Conservation (phyloP, 2,329 filamentous ascomycete species). For the Epichloe sibirici region DNA sequence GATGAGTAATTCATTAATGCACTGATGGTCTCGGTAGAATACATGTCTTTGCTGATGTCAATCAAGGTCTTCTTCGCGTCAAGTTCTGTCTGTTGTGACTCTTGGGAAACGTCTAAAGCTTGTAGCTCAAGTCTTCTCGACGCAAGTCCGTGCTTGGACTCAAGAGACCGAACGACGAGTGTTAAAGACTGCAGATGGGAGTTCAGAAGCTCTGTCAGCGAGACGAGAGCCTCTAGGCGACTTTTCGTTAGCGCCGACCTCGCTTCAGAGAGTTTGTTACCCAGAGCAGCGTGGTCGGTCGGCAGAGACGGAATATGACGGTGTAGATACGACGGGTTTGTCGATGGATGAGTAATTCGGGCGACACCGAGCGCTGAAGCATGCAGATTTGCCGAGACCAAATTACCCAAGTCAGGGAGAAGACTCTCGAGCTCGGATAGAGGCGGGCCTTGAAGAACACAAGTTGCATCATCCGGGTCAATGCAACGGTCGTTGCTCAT, state of each 20-base stretch:
- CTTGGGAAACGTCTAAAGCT: conserved; percentile 31
- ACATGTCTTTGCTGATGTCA: conserved; percentile 27
- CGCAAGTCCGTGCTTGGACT: conserved; percentile 41
- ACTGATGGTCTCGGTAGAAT: conserved; percentile 28
- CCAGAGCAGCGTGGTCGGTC: conserved; percentile 25
- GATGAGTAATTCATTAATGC: conserved; percentile 35
- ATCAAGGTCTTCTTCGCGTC: conserved; percentile 24
- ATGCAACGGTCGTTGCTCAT: conserved; percentile 25
- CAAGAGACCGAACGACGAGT: conserved; percentile 36
- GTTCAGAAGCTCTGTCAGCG: conserved; percentile 27
- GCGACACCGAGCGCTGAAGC: conserved; percentile 35
- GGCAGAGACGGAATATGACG: conserved; percentile 40
- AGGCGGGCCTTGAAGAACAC: conserved; percentile 38
- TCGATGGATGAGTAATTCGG: conserved; percentile 34
- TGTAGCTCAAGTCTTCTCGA: conserved; percentile 39
- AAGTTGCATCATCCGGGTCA: conserved; percentile 21
- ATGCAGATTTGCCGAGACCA: conserved; percentile 39
- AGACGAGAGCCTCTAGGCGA: conserved; percentile 27
- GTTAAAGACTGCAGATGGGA: conserved; percentile 26
- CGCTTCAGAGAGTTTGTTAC: conserved; percentile 17
- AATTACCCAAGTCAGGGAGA: conserved; percentile 33
- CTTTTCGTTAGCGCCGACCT: conserved; percentile 22
- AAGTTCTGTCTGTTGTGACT: conserved; percentile 28
- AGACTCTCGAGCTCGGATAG: conserved; percentile 34
- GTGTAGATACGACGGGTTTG: conserved; percentile 46